Evolutionary conservation across 2,329 filamentous ascomycete genomes (phyloP).

Genomic region (Hymenoscyphus salicellus): DNA sequence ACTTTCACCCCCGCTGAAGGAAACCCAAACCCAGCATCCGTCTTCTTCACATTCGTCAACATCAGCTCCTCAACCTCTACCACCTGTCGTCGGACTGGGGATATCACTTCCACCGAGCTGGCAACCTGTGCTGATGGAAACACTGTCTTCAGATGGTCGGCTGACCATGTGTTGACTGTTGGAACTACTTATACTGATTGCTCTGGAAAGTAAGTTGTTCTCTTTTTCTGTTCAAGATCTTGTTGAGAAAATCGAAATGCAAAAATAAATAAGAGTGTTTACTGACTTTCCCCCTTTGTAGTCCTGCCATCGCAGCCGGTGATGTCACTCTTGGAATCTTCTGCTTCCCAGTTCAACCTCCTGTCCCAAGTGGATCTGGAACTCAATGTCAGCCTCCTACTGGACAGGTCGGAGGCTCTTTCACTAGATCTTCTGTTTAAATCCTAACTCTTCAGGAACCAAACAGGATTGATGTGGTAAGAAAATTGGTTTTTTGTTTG

Average conservation of each 20-base stretch:
- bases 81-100: slow-evolving; percentile 6
- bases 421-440: slow-evolving; percentile 2
- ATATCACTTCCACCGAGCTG: neutral
- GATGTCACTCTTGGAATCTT: slow-evolving; percentile 4
- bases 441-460: neutral
- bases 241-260: too few relatives aligned
- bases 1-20: slow-evolving; percentile 20
- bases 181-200: slow-evolving; percentile 9
- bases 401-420: slow-evolving; percentile 5
- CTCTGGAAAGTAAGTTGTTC: slow-evolving; percentile 14
- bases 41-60: slow-evolving; percentile 20
- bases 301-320: neutral
- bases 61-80: neutral
- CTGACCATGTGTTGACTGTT: neutral
- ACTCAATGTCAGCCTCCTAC: slow-evolving; percentile 19
- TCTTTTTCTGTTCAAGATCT: too few relatives aligned
- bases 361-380: slow-evolving; percentile 15
- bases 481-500: too few relatives aligned
- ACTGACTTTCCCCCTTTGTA: neutral
- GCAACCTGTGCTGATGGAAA: slow-evolving; percentile 6
- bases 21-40: slow-evolving; percentile 13
- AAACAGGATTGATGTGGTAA: too few relatives aligned
- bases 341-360: slow-evolving; percentile 13
- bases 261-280: neutral
- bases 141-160: slow-evolving; percentile 9